phyloP scores from a whole-genome alignment of 768 basidiomycete genomes.

The Agaricus bisporus region DNA sequence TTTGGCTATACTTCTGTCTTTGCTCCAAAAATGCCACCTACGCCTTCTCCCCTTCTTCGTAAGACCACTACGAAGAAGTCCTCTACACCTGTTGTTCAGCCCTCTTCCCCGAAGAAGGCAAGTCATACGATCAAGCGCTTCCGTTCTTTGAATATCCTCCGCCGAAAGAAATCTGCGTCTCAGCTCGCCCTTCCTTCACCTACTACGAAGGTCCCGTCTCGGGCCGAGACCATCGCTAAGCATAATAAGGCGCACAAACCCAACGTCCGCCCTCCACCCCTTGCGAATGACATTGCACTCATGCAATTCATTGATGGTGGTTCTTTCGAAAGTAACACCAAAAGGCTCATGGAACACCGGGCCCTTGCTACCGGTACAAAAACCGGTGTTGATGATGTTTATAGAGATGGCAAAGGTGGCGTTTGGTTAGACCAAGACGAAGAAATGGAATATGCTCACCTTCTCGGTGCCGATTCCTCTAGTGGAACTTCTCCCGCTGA shows the following conservation, averaged over 20 bases:
- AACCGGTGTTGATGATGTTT: constrained; percentile 42
- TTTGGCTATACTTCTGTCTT: constrained; percentile 67
- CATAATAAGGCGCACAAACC: constrained; percentile 51
- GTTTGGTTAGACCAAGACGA: constrained; percentile 73
- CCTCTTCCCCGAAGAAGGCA: constrained; percentile 13
- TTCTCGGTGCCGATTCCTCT: constrained; percentile 37
- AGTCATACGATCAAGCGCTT: constrained; percentile 13
- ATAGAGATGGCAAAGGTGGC: constrained; percentile 54
- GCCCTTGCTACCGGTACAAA: constrained; percentile 36
- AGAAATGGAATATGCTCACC: constrained; percentile 59
- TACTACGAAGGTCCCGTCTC: constrained; percentile 5
- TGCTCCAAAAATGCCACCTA: constrained; percentile 46
- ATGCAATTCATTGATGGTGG: constrained; percentile 71
- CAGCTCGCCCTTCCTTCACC: constrained; percentile 13
- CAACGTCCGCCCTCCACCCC: constrained; percentile 37
- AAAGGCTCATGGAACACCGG: constrained; percentile 48
- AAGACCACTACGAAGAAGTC: constrained; percentile 12
- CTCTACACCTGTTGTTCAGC: constrained; percentile 11
- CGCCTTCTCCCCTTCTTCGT: constrained; percentile 29
- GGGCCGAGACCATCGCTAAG: constrained; percentile 26
- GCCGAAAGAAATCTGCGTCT: constrained; percentile 8
- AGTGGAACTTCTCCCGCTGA: constrained; percentile 19
- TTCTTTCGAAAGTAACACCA: constrained; percentile 44
- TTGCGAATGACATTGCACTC: constrained; percentile 60
- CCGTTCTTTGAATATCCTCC: constrained; percentile 11